Evolutionary conservation across 169 alveolate species (phyloP), one percentile per base, ranked within the genome.

Genomic region (Fabrea salina): DNA sequence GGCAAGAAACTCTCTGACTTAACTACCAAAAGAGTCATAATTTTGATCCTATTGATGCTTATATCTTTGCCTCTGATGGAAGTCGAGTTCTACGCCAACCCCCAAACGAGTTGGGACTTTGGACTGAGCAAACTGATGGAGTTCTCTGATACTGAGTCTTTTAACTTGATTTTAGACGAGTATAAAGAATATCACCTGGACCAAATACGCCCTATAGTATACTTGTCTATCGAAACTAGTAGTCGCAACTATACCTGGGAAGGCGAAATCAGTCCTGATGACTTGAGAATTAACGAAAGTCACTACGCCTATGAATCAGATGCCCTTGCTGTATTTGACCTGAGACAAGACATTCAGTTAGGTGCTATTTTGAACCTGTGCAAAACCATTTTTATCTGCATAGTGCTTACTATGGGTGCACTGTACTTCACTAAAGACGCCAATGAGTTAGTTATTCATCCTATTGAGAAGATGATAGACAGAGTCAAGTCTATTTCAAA

Each of bases 391-490:
- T 86, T 86, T 66, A 85, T 86, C 1, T 86, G 92, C 47, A 66
- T 86, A 13, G 82, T 83, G 0, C 75, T 83, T 0, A 86, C 84
- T 4, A 4, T 59, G 0, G 92, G 87, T 1, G 92, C 92, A 11
- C 22, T 83, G 6, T 70, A 54, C 61, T 83, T 83, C 68, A 64
- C 82, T 5, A 82, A 81, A n/a, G 92, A 86, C 53, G 90, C 92
- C 0, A 54, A 86, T 27, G 82, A 72, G 6, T 68, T 90, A 71
- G 96, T 92, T 11, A 71, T 95, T 4, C 81, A 83, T 4, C 98
- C 98, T 19, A 94, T 95, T n/a, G 97, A 94, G 77, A 76, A 93
- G 13, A 93, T 95, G 97, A 92, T 94, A n/a, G 70, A 79, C 11
- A 94, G 92, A 75, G 94, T 95, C 41, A 92, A 93, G 57, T 85